These are phyloP conservation scores for Isoetes engelmannii DNA, from an alignment of 83 land plant species.

Conservation along the genomic window DNA sequence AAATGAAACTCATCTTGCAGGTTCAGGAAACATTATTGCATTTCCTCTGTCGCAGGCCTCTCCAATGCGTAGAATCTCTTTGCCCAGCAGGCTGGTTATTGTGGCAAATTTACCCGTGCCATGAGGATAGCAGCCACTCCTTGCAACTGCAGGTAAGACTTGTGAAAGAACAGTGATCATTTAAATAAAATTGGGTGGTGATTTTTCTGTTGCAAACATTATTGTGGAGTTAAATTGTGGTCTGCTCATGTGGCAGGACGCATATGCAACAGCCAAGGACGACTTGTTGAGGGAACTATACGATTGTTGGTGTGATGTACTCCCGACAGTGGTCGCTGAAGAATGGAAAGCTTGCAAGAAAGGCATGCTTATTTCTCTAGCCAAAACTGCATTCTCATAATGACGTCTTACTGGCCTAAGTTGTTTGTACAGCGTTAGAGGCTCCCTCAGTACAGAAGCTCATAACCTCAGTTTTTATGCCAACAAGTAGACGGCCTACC, in stretches of 20 bases:
- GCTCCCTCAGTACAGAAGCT: constrained; percentile 27
- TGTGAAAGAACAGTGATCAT: too few species aligned
- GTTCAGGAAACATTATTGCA: constrained; percentile 35
- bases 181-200: too few species aligned
- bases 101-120: constrained; percentile 36
- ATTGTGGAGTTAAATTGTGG: too few species aligned
- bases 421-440: constrained; percentile 22
- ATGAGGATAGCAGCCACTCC: constrained; percentile 17
- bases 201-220: too few species aligned
- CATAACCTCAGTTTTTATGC: constrained; percentile 30
- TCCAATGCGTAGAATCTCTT: constrained; percentile 39
- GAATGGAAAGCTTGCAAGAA: constrained; percentile 35
- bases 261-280: constrained; percentile 25
- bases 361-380: constrained; percentile 16
- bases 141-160: too few species aligned
- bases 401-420: not conserved
- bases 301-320: constrained; percentile 41
- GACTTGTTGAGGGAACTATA: constrained; percentile 25
- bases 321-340: constrained; percentile 27
- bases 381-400: not conserved
- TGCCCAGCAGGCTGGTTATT: constrained; percentile 39
- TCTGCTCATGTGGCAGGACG: constrained; percentile 19
- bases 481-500: constrained; percentile 6
- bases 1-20: constrained; percentile 9
- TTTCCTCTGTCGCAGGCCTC: constrained; percentile 36